Evolutionary conservation across 1,139 yeast genomes (phyloP).

Genomic region (Dujonia santamariae): DNA sequence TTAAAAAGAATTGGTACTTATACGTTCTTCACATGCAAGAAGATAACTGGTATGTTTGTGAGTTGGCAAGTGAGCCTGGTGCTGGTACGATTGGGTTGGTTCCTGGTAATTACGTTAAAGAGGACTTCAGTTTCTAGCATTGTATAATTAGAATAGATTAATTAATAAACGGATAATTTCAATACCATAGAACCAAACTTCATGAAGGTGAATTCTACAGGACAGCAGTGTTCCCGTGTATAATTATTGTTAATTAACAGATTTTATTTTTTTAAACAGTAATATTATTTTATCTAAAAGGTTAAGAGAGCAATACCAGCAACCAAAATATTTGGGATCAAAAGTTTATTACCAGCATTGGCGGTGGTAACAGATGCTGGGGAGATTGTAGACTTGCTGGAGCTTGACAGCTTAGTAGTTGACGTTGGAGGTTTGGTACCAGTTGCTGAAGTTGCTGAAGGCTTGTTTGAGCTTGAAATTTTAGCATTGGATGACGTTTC

Average conservation of each 20-base stretch:
- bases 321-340: neutral
- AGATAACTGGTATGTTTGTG: conserved; percentile 91
- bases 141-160: neutral
- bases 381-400: neutral
- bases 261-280: too few species aligned
- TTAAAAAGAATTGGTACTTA: conserved; percentile 73
- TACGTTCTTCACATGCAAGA: conserved; percentile 72
- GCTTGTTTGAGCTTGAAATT: too few species aligned
- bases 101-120: conserved; percentile 69
- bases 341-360: conserved; percentile 2
- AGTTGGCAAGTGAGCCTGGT: conserved; percentile 54
- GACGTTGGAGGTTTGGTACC: neutral
- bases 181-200: neutral
- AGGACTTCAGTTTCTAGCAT: conserved; percentile 12
- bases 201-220: too few species aligned
- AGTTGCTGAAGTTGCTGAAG: neutral
- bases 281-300: neutral
- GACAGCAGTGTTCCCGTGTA: too few species aligned
- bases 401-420: too few species aligned
- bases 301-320: conserved; percentile 2
- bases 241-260: too few species aligned
- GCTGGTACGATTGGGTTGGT: conserved; percentile 65
- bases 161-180: too few species aligned
- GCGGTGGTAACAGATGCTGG: neutral
- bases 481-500: too few species aligned